Evolutionary conservation across 2,329 filamentous ascomycete genomes (phyloP), one percentile per base, ranked within the genome.

Genomic region (Ilyonectria mors-panacis): DNA sequence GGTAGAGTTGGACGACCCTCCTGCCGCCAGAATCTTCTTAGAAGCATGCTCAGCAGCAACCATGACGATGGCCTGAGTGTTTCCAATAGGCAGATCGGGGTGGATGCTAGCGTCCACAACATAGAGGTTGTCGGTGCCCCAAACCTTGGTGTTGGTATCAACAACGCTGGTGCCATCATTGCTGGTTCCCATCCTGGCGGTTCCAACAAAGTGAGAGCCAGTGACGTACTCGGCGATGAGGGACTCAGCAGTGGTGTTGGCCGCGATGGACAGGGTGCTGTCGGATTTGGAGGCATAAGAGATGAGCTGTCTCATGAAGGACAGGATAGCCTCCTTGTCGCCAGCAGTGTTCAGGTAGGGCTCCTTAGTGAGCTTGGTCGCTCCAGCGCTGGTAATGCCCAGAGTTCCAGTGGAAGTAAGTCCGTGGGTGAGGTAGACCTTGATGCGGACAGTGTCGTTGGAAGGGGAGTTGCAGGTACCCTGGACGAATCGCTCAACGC

Each of bases 41-140:
- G 85, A 85, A 9, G 89, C 89, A 47, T 86, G 85, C 82, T 93
- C 91, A 19, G 90, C 87, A 19, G 86, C 89, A 39, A 89, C 84
- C 76, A 92, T 89, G 71, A 92, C 88, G 44, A 89, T 86, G 1
- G 89, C 86, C 54, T 88, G 87, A 2, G 91, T 92, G 79, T 94
- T 94, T 19, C 90, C 89, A 0, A 89, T 90, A 3, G 90, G 85
- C 71, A 92, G 87, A 69, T 91, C 91, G 0, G 91, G 91, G 81
- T 92, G 91, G 74, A 93, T 90, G 67, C 87, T 88, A 1, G 88
- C 91, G 73, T 93, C 91, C 4, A 93, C 88, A 15, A 92, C 87
- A 73, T 90, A 92, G 50, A 92, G 81, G 79, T 92, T 92, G 73
- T 92, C 88, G 0, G 88, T 92, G 42, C 90, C 90, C 73, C 88